phyloP scores from a whole-genome alignment of 163 green algal genomes.

The Coccomyxa subellipsoidea region DNA sequence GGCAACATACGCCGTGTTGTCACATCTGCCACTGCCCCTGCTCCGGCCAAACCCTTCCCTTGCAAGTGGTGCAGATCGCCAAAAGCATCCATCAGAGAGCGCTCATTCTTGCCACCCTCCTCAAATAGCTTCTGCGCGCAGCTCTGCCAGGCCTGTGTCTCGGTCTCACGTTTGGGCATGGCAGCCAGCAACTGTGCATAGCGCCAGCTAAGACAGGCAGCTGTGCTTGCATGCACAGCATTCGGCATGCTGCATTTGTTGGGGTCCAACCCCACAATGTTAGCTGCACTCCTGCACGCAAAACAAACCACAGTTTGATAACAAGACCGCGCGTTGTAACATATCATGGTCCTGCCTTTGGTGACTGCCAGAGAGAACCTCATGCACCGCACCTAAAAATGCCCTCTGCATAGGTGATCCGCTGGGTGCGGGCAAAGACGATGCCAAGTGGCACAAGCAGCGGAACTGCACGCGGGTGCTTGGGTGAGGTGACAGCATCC shows the following conservation, averaged over 20 bases:
- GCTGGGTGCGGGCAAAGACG: slow-evolving; percentile 54
- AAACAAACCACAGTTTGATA: too few relatives aligned
- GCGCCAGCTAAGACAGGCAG: slow-evolving; percentile 59
- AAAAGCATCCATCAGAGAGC: background rate
- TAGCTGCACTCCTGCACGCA: slow-evolving; percentile 24
- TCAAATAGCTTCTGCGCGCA: background rate
- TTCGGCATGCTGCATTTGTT: background rate
- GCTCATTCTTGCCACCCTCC: background rate
- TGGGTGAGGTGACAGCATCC: slow-evolving; percentile 23
- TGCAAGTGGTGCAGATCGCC: background rate
- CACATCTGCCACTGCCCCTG: background rate
- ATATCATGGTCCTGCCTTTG: too few relatives aligned
- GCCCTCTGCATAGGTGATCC: slow-evolving; percentile 66
- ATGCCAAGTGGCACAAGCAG: slow-evolving; percentile 58
- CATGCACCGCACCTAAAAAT: slow-evolving; percentile 47
- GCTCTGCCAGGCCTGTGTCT: slow-evolving; percentile 32
- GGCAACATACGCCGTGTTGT: background rate
- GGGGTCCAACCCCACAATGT: slow-evolving; percentile 36
- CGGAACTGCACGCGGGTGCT: slow-evolving; percentile 35
- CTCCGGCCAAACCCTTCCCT: background rate
- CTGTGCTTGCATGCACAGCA: slow-evolving; percentile 43
- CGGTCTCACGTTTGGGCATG: slow-evolving; percentile 51
- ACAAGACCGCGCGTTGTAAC: too few relatives aligned
- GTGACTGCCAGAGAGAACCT: too few relatives aligned
- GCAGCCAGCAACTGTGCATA: slow-evolving; percentile 66